Base-by-base conservation (phyloP, 2,329 filamentous ascomycete genomes). In the Aspergillus thermomutatus region DNA sequence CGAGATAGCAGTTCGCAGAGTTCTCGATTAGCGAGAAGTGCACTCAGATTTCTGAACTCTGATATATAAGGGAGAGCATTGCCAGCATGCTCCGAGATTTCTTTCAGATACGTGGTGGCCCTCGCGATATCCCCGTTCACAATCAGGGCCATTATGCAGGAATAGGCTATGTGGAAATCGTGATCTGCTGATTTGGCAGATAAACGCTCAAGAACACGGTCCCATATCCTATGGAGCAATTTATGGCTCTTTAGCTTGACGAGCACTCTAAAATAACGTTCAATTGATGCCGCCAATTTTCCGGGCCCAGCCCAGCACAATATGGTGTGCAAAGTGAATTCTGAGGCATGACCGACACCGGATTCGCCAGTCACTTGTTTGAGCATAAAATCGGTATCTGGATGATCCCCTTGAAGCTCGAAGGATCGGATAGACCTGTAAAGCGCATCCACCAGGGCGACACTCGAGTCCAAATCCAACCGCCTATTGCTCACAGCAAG, bases 191-290 rank as follows among this genome's bases (percentile, higher is more conserved):
- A 50, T 14, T 49, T 47, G 14, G 49, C 10, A n/a, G 26, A 49
- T n/a, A 68, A 27, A 2, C 37, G 41, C 11, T 58, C 26, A 48
- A 65, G 37, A n/a, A 64, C 57, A 28, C 41, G 52, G 26, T 58
- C 27, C 72, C 69, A 75, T 28, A 69, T 25, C 11, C 54, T 23
- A 14, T 64, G 43, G 26, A 72, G 49, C 26, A 59, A 23, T 19
- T 61, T 28, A 14, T 59, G 47, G 52, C 65, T 68, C n/a, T 60
- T 49, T 10, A 74, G 50, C 26, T 52, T 65, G 10, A 59, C 60
- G 21, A 74, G 67, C 50, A 73, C 53, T 10, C 60, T 61, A 4
- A 73, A 54, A 45, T 69, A 68, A 0, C 57, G 43, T 14, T 58
- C 62, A 21, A 62, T 26, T 17, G 31, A 31, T 46, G 26, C 41